Conservation (phyloP, 495 filamentous ascomycete genomes). For the Neohortaea acidophila region DNA sequence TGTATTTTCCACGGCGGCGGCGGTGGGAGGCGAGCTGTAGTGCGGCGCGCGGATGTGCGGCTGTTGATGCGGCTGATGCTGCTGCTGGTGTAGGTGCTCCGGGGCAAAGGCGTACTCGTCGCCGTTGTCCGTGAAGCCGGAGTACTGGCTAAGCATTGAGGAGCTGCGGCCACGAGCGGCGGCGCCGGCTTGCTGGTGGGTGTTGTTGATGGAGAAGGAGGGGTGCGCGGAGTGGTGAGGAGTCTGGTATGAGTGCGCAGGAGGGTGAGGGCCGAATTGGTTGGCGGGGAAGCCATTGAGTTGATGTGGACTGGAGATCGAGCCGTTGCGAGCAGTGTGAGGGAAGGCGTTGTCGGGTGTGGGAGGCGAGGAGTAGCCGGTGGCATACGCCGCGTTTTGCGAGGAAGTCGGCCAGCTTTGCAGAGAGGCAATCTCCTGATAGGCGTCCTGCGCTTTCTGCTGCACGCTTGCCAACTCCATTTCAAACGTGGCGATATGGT, state of each 20-base stretch:
- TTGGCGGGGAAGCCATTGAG: slow-evolving; percentile 10
- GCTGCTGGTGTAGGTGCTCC: slow-evolving; percentile 2
- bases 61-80: not conserved
- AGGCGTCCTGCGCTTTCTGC: slow-evolving; percentile 7
- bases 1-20: slow-evolving; percentile 1
- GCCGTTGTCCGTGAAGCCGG: slow-evolving; percentile 44
- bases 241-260: slow-evolving; percentile 21
- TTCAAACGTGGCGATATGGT: slow-evolving; percentile 6
- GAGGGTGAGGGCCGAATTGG: not conserved
- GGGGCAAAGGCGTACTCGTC: slow-evolving; percentile 18
- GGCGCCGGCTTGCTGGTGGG: not conserved
- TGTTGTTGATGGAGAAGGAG: slow-evolving; percentile 15
- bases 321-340: slow-evolving; percentile 17
- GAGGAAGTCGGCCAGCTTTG: slow-evolving; percentile 58
- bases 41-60: slow-evolving; percentile 1
- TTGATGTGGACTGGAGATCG: slow-evolving; percentile 16
- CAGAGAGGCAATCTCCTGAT: slow-evolving; percentile 36
- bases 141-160: slow-evolving; percentile 52
- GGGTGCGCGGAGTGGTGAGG: slow-evolving; percentile 15
- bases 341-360: slow-evolving; percentile 26
- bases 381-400: slow-evolving; percentile 28
- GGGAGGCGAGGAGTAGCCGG: slow-evolving; percentile 17
- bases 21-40: not conserved
- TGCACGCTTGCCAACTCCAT: not conserved
- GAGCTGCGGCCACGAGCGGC: slow-evolving; percentile 38